Evolutionary conservation across 345 rosid genomes (phyloP), one percentile per base, ranked within the genome.

Genomic region (Punica granatum): DNA sequence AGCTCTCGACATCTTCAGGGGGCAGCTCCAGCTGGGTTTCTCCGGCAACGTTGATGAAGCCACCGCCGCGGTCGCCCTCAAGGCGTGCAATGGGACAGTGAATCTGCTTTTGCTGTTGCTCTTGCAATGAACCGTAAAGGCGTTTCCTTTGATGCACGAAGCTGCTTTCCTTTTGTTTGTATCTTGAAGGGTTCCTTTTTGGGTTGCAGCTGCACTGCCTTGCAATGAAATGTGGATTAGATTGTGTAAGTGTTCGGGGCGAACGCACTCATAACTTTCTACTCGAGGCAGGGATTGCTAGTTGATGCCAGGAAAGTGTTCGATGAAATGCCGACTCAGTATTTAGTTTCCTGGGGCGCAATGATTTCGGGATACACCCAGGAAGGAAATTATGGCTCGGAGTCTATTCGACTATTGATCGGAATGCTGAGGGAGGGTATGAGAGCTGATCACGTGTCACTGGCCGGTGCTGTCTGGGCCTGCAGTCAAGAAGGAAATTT

Each of bases 341-440:
- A 93, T 83, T 78, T 74, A 72, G 88, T 89, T 76, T 84, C 98
- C 0, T 93, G 98, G 98, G 89, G 85, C 76, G 88, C 97, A 26
- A 80, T 93, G 53, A 63, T 93, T 54, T 90, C 94, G 1, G 98
- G 98, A 48, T 88, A 86, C 72, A 78, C 85, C 49, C 92, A 89
- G 74, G 94, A 77, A 66, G 89, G 82, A 23, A 70, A 32, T 67
- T 69, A 71, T 16, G 94, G 90, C 48, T 37, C 60, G 7, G 94
- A 90, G 77, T 88, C 94, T 0, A 79, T 79, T 75, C 41, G 15
- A 61, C 69, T 77, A 25, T 90, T 93, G 70, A 60, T 80, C 68
- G 84, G 79, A 53, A 90, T 90, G 92, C 71, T 78, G 74, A 75
- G 81, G 66, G 74, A 56, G 81, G 88, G 90, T 41, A 74, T 89